Evolutionary conservation across 1,139 yeast genomes (phyloP).

Genomic region (Blastobotrys indianensis): DNA sequence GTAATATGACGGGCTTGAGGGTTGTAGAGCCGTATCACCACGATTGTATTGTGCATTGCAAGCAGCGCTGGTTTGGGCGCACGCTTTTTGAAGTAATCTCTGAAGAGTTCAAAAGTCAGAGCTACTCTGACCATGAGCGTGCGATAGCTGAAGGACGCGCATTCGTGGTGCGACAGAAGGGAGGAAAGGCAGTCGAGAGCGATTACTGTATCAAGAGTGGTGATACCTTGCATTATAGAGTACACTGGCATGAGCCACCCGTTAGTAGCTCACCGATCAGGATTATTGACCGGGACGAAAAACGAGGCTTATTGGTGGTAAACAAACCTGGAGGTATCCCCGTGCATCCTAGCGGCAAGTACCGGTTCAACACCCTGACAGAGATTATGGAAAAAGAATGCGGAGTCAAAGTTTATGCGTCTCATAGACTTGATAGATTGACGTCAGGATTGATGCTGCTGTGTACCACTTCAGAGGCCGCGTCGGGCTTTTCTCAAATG

Average conservation of each 20-base stretch:
- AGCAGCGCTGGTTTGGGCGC: conserved; percentile 81
- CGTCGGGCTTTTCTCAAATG: conserved; percentile 65
- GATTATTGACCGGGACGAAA: conserved; percentile 68
- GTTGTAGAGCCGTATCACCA: conserved; percentile 76
- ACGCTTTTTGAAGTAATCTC: conserved; percentile 72
- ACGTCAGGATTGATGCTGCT: conserved; percentile 92
- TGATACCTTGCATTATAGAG: conserved; percentile 73
- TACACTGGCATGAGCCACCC: conserved; percentile 88
- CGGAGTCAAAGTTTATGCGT: conserved; percentile 20
- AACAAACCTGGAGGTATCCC: conserved; percentile 95
- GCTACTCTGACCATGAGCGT: conserved; percentile 37
- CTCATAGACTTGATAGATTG: conserved; percentile 69
- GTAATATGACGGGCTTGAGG: conserved; percentile 36
- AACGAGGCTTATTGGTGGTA: conserved; percentile 52
- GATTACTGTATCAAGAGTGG: conserved; percentile 44
- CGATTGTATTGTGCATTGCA: conserved; percentile 83
- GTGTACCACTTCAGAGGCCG: conserved; percentile 73
- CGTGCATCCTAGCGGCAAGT: conserved; percentile 85
- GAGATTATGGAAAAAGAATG: conserved; percentile 17
- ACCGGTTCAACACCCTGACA: conserved; percentile 65
- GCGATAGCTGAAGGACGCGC: conserved; percentile 12
- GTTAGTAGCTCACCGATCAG: conserved; percentile 62
- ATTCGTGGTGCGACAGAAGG: conserved; percentile 7
- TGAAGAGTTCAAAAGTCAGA: conserved; percentile 74
- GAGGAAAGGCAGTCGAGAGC: conserved; percentile 4